Conservation (phyloP, 805 yeast genomes). For the Saturnispora kantuleensis region DNA sequence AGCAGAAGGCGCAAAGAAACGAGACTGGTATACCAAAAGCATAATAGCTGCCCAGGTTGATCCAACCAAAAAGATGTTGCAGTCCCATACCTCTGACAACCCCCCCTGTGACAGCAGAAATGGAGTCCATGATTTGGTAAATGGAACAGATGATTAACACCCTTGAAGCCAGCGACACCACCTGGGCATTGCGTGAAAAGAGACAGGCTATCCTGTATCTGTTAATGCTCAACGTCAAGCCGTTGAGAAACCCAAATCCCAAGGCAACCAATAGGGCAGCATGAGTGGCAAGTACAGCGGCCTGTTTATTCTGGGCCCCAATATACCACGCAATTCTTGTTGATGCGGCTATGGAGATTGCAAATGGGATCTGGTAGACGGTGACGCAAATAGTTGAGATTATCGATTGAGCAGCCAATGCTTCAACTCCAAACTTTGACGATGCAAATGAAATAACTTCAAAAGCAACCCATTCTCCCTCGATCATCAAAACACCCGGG, state of each 20-base stretch:
- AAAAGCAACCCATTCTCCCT: constrained; percentile 51
- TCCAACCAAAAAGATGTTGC: constrained; percentile 52
- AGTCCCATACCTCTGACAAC: constrained; percentile 72
- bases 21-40: constrained; percentile 56
- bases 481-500: constrained; percentile 49
- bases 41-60: constrained; percentile 49
- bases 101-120: constrained; percentile 67
- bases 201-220: constrained; percentile 35
- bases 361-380: constrained; percentile 49
- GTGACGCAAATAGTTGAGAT: constrained; percentile 36
- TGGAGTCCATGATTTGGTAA: constrained; percentile 62
- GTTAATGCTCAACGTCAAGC: constrained; percentile 34
- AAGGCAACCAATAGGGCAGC: constrained; percentile 30
- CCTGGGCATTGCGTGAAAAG: constrained; percentile 54
- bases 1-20: constrained; percentile 41
- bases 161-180: constrained; percentile 37
- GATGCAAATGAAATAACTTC: constrained; percentile 47
- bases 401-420: constrained; percentile 44
- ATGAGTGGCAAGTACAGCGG: constrained; percentile 31
- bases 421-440: constrained; percentile 42
- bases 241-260: constrained; percentile 35
- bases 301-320: constrained; percentile 29
- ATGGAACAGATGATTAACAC: constrained; percentile 56
- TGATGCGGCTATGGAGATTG: constrained; percentile 47
- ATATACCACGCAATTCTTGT: constrained; percentile 49